Percentiles rank a stretch among this genome's conserved stretches.
These are phyloP conservation scores for Debaryomyces coudertii DNA, from an alignment of 1,139 yeast species.

Conservation along the genomic window DNA sequence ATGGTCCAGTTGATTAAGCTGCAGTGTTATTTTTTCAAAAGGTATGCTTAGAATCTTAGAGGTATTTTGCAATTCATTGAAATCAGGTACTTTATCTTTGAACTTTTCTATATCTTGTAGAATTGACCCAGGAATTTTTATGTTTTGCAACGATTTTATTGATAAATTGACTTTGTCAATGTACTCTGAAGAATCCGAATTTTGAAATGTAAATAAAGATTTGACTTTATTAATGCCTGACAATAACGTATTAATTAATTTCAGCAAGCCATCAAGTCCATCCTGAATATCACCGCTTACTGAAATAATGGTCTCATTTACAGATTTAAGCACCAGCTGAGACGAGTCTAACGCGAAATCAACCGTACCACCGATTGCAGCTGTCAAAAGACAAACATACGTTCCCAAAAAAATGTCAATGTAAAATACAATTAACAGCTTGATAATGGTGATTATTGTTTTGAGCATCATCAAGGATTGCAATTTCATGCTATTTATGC, in stretches of 20 bases:
- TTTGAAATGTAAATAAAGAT: constrained; percentile 52
- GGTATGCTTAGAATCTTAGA: constrained; percentile 26
- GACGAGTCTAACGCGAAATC: constrained; percentile 76
- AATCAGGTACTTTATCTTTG: constrained; percentile 56
- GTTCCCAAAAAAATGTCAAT: constrained; percentile 82
- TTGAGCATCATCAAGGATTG: constrained; percentile 40
- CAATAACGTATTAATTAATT: constrained; percentile 51
- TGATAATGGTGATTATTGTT: constrained; percentile 56
- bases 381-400: constrained; percentile 76
- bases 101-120: constrained; percentile 53
- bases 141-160: constrained; percentile 53
- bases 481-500: constrained; percentile 49
- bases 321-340: constrained; percentile 57
- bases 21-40: constrained; percentile 18
- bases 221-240: constrained; percentile 51
- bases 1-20: constrained; percentile 18
- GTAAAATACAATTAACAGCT: constrained; percentile 62
- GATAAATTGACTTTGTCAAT: constrained; percentile 59
- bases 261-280: constrained; percentile 59
- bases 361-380: constrained; percentile 72
- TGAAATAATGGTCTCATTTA: constrained; percentile 60
- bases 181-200: constrained; percentile 28
- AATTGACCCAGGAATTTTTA: constrained; percentile 66
- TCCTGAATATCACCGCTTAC: constrained; percentile 62
- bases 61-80: constrained; percentile 50